These are phyloP conservation scores for Sherardia arvensis DNA, from an alignment of 257 asterid species.

Conservation along the genomic window DNA sequence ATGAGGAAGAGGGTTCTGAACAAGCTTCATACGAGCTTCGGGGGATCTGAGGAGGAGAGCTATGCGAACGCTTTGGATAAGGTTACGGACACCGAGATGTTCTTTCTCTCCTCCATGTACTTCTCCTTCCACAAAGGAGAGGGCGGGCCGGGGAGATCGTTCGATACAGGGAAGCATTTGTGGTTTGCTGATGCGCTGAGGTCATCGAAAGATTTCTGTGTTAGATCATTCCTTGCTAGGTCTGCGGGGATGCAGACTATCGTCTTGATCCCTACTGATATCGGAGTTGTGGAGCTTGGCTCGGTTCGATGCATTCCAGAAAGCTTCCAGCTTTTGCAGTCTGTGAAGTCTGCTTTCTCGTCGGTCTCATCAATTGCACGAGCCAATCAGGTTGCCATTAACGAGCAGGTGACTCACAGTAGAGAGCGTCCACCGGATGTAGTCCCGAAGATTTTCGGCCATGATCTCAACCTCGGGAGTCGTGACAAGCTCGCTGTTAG, in stretches of 20 bases:
- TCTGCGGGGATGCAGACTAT: constrained; percentile 83
- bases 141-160: constrained; percentile 90
- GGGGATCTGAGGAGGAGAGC: constrained; percentile 72
- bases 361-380: constrained; percentile 33
- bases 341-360: constrained; percentile 49
- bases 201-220: constrained; percentile 48
- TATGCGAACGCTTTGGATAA: constrained; percentile 84
- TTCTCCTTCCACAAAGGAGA: constrained; percentile 71
- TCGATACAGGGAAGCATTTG: constrained; percentile 46
- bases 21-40: constrained; percentile 62
- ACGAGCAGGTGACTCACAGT: not conserved
- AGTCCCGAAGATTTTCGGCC: constrained; percentile 58
- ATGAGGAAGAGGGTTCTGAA: constrained; percentile 88
- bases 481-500: constrained; percentile 36
- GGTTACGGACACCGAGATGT: constrained; percentile 94
- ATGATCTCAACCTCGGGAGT: constrained; percentile 35
- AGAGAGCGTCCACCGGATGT: constrained; percentile 25
- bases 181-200: constrained; percentile 61
- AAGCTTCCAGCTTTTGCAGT: constrained; percentile 42
- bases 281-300: constrained; percentile 90
- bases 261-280: constrained; percentile 73
- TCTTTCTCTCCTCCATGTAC: constrained; percentile 95
- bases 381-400: constrained; percentile 31
- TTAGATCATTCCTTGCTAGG: constrained; percentile 73
- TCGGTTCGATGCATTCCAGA: constrained; percentile 71